Evolutionary conservation across 2,329 filamentous ascomycete genomes (phyloP), one percentile per base, ranked within the genome.

Genomic region (Sporothrix sp.): DNA sequence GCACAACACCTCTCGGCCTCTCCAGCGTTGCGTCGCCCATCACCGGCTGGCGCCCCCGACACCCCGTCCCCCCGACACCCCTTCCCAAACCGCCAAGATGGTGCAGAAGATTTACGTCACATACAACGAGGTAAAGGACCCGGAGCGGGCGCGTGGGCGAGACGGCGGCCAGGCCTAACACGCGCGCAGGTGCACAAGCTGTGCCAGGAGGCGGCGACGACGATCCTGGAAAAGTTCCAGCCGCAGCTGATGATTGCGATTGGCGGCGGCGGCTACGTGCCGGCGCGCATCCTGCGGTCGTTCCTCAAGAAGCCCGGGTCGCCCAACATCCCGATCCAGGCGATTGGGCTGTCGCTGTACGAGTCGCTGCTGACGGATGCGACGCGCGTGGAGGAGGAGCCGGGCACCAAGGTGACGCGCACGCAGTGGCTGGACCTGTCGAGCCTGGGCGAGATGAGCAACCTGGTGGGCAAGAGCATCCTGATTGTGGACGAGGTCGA

Each of bases 211-310:
- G 82, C 88, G 16, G 93, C 90, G 35, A 76, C 81, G 57, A 74
- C 75, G 61, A 94, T 97, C 66, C 82, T 98, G 61, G 73, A 82
- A 65, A 81, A 87, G 14, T 89, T 95, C 76, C 78, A 88, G 66
- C 93, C 93, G 35, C 87, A 95, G 68, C 85, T 98, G 60, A 95
- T 98, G 78, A 95, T 98, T 68, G 93, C 93, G 65, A 97, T 97
- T 67, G 93, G 93, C 61, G 93, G 93, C 58, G 93, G 93, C 62
- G 93, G 93, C 62, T 98, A 96, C 70, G 89, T 98, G 36, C 93
- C 93, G 55, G 93, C 93, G 40, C 87, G 93, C 61, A 98, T 98
- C 68, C 80, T 98, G 57, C 87, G 93, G 57, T 97, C 93, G 18
- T 98, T 98, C 76, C 85, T 98, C 68, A 96, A 95, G 77, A 80